Evolutionary conservation across 2,329 filamentous ascomycete species (phyloP).

Genomic region (Lachnum nothofagi): DNA sequence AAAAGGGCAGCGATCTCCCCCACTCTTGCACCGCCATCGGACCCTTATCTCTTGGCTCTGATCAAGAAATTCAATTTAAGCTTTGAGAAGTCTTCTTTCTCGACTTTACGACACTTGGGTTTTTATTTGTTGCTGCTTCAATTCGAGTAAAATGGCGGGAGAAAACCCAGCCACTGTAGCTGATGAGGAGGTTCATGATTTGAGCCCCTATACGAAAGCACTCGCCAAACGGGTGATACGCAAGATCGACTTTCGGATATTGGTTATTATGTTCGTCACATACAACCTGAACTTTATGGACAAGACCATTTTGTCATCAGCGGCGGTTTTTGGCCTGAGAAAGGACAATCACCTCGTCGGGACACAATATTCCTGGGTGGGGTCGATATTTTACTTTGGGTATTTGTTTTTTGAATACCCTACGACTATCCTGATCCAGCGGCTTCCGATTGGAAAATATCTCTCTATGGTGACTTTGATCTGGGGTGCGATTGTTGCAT

Average conservation of each 20-base stretch:
- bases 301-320: constrained; percentile 36
- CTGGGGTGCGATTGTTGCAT: constrained; percentile 39
- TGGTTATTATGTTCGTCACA: constrained; percentile 52
- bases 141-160: not conserved
- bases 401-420: constrained; percentile 37
- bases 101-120: not conserved
- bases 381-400: constrained; percentile 46
- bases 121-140: not conserved
- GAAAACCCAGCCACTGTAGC: not conserved
- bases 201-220: constrained; percentile 18
- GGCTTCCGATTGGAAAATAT: constrained; percentile 49
- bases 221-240: constrained; percentile 39
- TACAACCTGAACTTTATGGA: constrained; percentile 52
- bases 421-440: constrained; percentile 46
- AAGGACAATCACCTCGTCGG: constrained; percentile 41
- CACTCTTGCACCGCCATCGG: no score
- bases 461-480: constrained; percentile 39
- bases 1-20: no score
- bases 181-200: constrained; percentile 11
- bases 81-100: not conserved
- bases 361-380: constrained; percentile 45
- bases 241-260: constrained; percentile 51
- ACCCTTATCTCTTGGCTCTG: no score
- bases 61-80: not conserved
- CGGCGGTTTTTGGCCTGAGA: constrained; percentile 45